These are phyloP conservation scores for Hygrophila difformis DNA, from an alignment of 257 asterid genomes.

Conservation along the genomic window DNA sequence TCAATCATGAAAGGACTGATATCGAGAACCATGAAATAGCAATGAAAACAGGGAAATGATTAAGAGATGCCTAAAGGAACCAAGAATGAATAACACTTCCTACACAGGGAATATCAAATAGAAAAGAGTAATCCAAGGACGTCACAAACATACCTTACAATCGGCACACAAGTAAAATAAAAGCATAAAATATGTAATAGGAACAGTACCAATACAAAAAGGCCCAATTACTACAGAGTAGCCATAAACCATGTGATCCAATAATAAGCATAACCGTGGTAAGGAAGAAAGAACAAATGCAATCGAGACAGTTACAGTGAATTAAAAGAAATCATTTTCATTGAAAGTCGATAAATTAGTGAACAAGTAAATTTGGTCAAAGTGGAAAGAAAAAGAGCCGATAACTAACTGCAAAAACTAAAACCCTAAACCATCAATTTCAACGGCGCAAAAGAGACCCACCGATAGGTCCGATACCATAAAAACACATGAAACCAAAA, in stretches of 20 bases:
- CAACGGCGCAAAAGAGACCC: slow-evolving; percentile 9
- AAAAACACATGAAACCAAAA: background rate
- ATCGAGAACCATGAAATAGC: background rate
- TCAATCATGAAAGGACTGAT: background rate
- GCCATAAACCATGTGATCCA: background rate
- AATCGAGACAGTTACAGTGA: background rate
- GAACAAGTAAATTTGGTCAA: slow-evolving; percentile 14
- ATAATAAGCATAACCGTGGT: background rate
- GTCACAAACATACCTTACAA: too few relatives aligned
- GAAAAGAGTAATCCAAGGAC: too few relatives aligned
- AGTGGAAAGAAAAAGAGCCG: slow-evolving; percentile 1
- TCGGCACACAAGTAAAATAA: too few relatives aligned
- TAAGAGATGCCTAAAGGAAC: too few relatives aligned
- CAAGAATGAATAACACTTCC: too few relatives aligned
- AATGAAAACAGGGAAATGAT: too few relatives aligned
- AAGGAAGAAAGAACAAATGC: background rate
- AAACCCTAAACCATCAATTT: slow-evolving; percentile 13
- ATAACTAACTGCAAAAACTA: slow-evolving; percentile 9
- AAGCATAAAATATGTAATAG: background rate
- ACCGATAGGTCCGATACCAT: slow-evolving; percentile 17
- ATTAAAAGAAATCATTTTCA: background rate
- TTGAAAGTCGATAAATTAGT: slow-evolving; percentile 6
- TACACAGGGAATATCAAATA: too few relatives aligned
- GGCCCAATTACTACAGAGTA: background rate
- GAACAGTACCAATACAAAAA: too few relatives aligned